Base-by-base conservation (phyloP, 768 basidiomycete species). In the Rhodotorula kratochvilovae region DNA sequence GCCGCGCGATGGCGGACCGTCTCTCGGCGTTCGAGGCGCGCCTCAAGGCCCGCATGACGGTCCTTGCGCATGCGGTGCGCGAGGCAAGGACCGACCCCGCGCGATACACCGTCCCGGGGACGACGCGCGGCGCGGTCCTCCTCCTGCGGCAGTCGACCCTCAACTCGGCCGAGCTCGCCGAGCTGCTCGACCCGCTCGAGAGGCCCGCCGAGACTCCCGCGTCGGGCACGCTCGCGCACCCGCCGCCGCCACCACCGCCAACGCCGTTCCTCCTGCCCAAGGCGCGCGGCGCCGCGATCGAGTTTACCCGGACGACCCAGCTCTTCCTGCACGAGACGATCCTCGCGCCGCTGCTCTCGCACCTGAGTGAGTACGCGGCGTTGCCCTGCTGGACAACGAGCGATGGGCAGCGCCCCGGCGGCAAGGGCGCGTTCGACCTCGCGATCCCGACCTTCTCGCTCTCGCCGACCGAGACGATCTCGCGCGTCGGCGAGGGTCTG, bases 381-480 rank as follows among this genome's bases (percentile, higher is more conserved):
- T 84, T 87, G 0, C 77, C 90, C 0, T 79, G 86, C 31, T 97
- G 93, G 91, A 81, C 72, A 25, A 68, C 84, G 2, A 73, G 83
- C 0, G 82, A 82, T 25, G 72, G 35, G 72, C 85, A 86, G 75
- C 78, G 63, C 82, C 86, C 31, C 86, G 82, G 83, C 31, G 83
- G 77, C 23, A 87, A 87, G 48, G 82, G 69, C 54, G 64, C 72
- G 15, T 75, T 75, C 67, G 82, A 83, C 69, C 78, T 91, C 36
- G 84, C 85, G 45, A 86, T 98, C 12, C 96, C 96, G 4, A 90
- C 86, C 12, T 99, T 99, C 82, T 96, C 93, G 2, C 84, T 97
- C 21, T 91, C 90, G 17, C 94, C 93, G 2, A 95, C 88, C 65
- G 90, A 92, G 64, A 87, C 86, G 8, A 88, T 96, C 71, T 90